Conservation (phyloP, 2,329 filamentous ascomycete species). For the Ceratocystis albifundus region DNA sequence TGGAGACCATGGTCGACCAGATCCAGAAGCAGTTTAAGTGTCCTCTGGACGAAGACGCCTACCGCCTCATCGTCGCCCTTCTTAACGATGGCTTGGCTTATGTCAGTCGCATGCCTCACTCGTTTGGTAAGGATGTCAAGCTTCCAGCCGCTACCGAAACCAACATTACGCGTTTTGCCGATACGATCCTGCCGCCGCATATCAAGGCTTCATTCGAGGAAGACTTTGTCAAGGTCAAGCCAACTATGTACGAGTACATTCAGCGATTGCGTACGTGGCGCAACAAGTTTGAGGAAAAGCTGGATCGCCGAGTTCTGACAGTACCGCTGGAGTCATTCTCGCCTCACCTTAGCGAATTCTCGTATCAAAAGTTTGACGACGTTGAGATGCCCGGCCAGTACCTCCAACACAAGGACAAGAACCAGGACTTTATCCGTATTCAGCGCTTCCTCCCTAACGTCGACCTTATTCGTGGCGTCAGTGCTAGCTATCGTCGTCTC, state of each 20-base stretch:
- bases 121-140: conserved; percentile 85
- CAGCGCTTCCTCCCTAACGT: conserved; percentile 94
- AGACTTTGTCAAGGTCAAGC: conserved; percentile 93
- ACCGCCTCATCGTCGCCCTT: conserved; percentile 90
- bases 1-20: conserved; percentile 99
- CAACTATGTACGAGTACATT: conserved; percentile 97
- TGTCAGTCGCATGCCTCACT: conserved; percentile 72
- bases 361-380: conserved; percentile 96
- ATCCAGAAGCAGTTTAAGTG: conserved; percentile 99
- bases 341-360: conserved; percentile 87
- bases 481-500: conserved; percentile 80
- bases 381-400: conserved; percentile 98
- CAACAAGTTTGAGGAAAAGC: conserved; percentile 94
- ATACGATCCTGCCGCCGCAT: conserved; percentile 87
- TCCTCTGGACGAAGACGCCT: conserved; percentile 94
- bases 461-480: conserved; percentile 80
- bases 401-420: conserved; percentile 94
- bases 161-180: conserved; percentile 92
- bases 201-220: conserved; percentile 93
- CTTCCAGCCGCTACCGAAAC: conserved; percentile 81
- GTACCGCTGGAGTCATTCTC: conserved; percentile 76
- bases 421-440: conserved; percentile 94
- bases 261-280: conserved; percentile 92
- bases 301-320: conserved; percentile 67
- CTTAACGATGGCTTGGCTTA: conserved; percentile 92